Conservation (phyloP, 1,284 basidiomycete species). For the Cryptococcus sp. region DNA sequence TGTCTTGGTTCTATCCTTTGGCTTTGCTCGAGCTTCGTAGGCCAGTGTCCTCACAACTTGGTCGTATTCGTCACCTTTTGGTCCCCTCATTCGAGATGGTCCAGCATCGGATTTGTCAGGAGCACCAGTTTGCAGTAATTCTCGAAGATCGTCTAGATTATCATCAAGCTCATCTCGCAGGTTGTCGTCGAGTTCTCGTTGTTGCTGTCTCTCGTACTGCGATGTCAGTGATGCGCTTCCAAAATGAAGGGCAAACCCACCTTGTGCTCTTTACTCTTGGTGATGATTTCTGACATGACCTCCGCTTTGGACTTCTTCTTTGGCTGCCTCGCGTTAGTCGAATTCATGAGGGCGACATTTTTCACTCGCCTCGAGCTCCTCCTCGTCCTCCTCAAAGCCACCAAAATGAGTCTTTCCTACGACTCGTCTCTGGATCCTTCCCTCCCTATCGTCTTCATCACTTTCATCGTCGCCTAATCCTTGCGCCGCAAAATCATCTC, state of each 20-base stretch:
- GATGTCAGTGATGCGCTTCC: not conserved
- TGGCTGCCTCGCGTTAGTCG: constrained; percentile 55
- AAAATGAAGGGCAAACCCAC: constrained; percentile 47
- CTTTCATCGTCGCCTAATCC: constrained; percentile 71
- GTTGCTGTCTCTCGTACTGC: constrained; percentile 78
- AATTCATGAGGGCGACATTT: constrained; percentile 1
- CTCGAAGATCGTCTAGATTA: constrained; percentile 77
- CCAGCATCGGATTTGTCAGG: constrained; percentile 44
- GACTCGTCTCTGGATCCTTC: constrained; percentile 62
- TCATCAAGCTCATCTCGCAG: constrained; percentile 83
- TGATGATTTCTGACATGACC: constrained; percentile 96
- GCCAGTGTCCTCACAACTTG: constrained; percentile 86
- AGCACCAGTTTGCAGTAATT: constrained; percentile 63
- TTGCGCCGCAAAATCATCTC: constrained; percentile 78
- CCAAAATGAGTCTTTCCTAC: constrained; percentile 75
- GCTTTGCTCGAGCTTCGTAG: constrained; percentile 88
- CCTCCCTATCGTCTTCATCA: constrained; percentile 54
- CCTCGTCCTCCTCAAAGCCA: constrained; percentile 70
- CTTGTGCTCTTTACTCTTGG: constrained; percentile 94
- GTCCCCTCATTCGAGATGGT: constrained; percentile 17
- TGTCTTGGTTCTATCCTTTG: constrained; percentile 93
- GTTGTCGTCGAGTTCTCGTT: constrained; percentile 79
- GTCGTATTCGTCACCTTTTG: constrained; percentile 61
- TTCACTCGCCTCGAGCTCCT: constrained; percentile 44
- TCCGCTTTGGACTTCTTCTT: constrained; percentile 87